A percentile compares a stretch with the other conserved stretches of the same genome.
Evolutionary conservation across 202 grass and related monocot species (phyloP).

Genomic region (Dendrocalamus latiflorus): DNA sequence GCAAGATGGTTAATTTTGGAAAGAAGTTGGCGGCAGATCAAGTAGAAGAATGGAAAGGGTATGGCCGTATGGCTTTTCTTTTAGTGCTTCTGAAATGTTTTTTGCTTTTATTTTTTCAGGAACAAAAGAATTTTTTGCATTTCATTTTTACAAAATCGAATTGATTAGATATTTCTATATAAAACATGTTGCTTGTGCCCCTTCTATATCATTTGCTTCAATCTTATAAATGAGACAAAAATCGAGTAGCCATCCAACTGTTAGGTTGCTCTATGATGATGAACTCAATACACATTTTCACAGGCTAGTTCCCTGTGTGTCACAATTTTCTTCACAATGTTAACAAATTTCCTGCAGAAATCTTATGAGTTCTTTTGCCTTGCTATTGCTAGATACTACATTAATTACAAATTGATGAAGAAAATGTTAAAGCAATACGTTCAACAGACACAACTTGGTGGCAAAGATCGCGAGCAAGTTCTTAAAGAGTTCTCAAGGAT

Average conservation of each 20-base stretch:
- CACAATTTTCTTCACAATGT: neutral
- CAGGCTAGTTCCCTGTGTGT: neutral
- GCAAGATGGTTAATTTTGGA: conserved; percentile 88
- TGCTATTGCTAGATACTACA: conserved; percentile 66
- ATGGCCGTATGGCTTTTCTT: conserved; percentile 20
- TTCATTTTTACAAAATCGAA: neutral
- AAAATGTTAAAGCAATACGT: conserved; percentile 91
- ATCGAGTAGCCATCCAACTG: neutral
- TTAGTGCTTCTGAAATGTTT: neutral
- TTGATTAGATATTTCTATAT: neutral
- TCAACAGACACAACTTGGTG: conserved; percentile 60
- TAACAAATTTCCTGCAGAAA: neutral
- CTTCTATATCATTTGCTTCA: neutral
- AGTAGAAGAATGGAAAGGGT: conserved; percentile 86
- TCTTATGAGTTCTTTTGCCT: neutral
- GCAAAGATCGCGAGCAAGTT: conserved; percentile 51
- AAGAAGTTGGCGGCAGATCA: conserved; percentile 76
- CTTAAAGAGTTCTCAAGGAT: conserved; percentile 91
- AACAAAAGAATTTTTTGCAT: neutral
- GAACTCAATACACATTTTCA: neutral
- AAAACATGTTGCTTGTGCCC: neutral
- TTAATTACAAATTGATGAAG: conserved; percentile 99
- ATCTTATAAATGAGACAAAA: neutral
- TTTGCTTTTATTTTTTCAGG: neutral
- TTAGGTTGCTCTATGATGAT: neutral